Base-by-base conservation (phyloP, 768 basidiomycete genomes). In the Sistotremastrum suecicum region DNA sequence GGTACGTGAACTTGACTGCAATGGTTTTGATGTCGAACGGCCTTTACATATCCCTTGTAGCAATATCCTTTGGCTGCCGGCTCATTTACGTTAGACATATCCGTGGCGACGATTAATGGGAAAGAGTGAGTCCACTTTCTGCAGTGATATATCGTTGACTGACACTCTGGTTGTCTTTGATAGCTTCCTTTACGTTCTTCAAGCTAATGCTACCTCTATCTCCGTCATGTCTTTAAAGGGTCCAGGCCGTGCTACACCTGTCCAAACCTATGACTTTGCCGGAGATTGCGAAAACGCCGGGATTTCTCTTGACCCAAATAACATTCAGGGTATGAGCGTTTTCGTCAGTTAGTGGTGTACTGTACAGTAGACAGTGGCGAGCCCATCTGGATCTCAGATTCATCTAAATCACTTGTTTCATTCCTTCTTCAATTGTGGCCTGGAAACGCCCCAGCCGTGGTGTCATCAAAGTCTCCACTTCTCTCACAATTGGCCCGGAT, bases 171-270 rank as follows among this genome's bases (percentile, higher is more conserved):
- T 12, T 7, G 1, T n/a, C 34, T 38, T 20, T 1, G 20, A 12
- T 30, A 57, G 56, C 46, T 56, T 53, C 48, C 45, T 57, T 8
- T 56, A 56, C 43, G 51, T 57, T 35, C 44, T 59, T 31, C 49
- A 49, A 7, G 50, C 58, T 4, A 46, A 46, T 33, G 44, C 47
- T 7, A 52, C 53, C 2, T 41, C 49, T 29, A 44, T 59, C 44
- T 43, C 50, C 34, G 56, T 56, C 41, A 42, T 59, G 20, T 47
- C 53, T 7, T 50, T 59, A 38, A 34, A 50, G 28, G 50, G 41
- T 0, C 53, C 54, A 3, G 58, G 58, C 5, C 11, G 54, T 5
- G 54, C 56, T 5, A 37, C 47, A 42, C 42, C 42, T 41, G 39
- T 54, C 44, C 44, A 52, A 39, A 45, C 40, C 5, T 45, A 52